Percentiles rank a stretch among this genome's conserved stretches.
phyloP scores from a whole-genome alignment of 345 rosid species.

The Aquilaria sinensis region DNA sequence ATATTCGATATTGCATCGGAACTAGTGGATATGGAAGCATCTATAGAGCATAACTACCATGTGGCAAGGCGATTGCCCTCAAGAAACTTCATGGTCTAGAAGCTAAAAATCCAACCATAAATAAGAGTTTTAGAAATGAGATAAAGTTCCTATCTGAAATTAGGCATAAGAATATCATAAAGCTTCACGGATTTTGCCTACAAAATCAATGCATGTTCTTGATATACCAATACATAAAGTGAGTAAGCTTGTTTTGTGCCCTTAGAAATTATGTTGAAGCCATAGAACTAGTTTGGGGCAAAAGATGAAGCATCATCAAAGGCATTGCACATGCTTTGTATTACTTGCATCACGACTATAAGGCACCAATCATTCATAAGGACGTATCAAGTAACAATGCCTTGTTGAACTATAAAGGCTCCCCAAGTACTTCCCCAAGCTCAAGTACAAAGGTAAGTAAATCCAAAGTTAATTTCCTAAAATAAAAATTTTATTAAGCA shows the following conservation, averaged over 20 bases:
- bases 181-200: conserved; percentile 6
- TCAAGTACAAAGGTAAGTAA: too few species aligned
- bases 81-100: conserved; percentile 10
- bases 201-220: too few species aligned
- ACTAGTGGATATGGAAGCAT: conserved; percentile 9
- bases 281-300: conserved; percentile 1
- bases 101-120: not conserved
- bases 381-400: conserved; percentile 8
- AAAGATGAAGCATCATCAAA: conserved; percentile 3
- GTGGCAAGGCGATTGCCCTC: conserved; percentile 3
- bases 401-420: conserved; percentile 4
- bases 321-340: not conserved
- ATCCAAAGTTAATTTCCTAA: too few species aligned
- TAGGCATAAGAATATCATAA: not conserved
- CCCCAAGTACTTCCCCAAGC: too few species aligned
- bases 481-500: too few species aligned
- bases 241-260: not conserved
- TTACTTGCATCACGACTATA: conserved; percentile 4
- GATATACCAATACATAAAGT: too few species aligned
- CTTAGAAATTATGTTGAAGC: conserved; percentile 3
- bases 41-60: conserved; percentile 6
- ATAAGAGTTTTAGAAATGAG: not conserved
- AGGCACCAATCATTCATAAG: conserved; percentile 1
- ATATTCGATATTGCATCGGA: conserved; percentile 9
- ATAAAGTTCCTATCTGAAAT: not conserved